Conservation (phyloP, 352 stramenopile species). For the Albugo laibachii region DNA sequence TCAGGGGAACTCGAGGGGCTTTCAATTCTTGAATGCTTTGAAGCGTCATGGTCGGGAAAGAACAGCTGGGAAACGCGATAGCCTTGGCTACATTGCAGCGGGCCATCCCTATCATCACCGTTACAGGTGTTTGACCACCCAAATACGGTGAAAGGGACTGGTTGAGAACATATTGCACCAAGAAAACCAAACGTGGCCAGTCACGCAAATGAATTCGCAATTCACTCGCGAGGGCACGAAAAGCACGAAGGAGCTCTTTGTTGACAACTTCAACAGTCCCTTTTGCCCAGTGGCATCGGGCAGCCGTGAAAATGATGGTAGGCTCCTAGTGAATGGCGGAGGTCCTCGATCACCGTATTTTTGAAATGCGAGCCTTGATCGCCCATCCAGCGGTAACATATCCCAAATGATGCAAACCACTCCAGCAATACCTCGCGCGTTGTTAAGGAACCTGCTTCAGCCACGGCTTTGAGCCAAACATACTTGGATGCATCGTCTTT, state of each 20-base stretch:
- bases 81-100: neutral
- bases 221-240: constrained; percentile 1
- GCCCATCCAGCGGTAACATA: constrained; percentile 4
- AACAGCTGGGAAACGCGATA: neutral
- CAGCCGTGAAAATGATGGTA: constrained; percentile 6
- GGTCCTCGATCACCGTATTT: constrained; percentile 6
- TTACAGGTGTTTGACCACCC: constrained; percentile 3
- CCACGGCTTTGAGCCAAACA: constrained; percentile 7
- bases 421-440: neutral
- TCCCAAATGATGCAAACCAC: constrained; percentile 6
- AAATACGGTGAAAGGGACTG: constrained; percentile 1
- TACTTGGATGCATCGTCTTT: constrained; percentile 15
- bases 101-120: neutral
- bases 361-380: constrained; percentile 9
- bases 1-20: neutral
- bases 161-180: constrained; percentile 3
- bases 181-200: neutral
- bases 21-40: neutral
- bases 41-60: neutral
- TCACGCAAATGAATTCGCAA: neutral
- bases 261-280: constrained; percentile 7
- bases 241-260: neutral
- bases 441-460: neutral
- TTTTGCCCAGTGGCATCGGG: neutral
- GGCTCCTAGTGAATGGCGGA: constrained; percentile 1